Evolutionary conservation across 441 rosid genomes (phyloP), one percentile per base, ranked within the genome.

Genomic region (Macaranga tanarius): DNA sequence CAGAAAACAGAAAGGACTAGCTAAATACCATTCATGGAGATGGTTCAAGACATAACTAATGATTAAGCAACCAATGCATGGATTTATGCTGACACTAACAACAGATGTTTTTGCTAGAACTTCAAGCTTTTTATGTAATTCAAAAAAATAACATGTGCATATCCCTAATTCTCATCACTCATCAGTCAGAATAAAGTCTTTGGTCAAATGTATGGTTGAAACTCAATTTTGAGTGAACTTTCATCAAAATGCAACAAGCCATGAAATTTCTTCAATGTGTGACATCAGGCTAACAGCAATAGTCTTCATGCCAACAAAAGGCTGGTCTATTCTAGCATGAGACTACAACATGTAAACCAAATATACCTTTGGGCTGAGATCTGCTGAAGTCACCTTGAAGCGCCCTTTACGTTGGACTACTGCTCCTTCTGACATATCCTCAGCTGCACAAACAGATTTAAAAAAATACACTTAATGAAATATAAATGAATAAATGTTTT

Each of bases 301-400:
- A 10, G 13, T n/a, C 62, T 11, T 40, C 69, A 16, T 26, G 44
- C 44, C 20, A 69, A 19, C 58, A 23, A 8, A 52, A 61, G 34
- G 51, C 75, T 25, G 48, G 55, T 20, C 34, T 16, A 63, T 40
- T 55, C 38, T 61, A 26, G 47, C 59, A 57, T 48, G 58, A 65
- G 64, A 70, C 28, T 50, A 74, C 3, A 67, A 67, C n/a, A 55
- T 20, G 28, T 44, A 20, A 47, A 71, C 75, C 67, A 77, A 54
- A 65, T 38, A 80, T 86, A 93, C 97, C 99, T 93, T 93, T 51
- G 95, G 93, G 80, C 97, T 88, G 69, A 84, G 85, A 63, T 95
- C 98, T 65, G 88, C 90, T 77, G 93, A 88, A 69, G 97, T 95
- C 73, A 93, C 90, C 84, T 95, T 88, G 86, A 95, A 93, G 56